Evolutionary conservation across 176 grass and related monocot species (phyloP), one percentile per base, ranked within the genome.

Genomic region (Musa acuminata): DNA sequence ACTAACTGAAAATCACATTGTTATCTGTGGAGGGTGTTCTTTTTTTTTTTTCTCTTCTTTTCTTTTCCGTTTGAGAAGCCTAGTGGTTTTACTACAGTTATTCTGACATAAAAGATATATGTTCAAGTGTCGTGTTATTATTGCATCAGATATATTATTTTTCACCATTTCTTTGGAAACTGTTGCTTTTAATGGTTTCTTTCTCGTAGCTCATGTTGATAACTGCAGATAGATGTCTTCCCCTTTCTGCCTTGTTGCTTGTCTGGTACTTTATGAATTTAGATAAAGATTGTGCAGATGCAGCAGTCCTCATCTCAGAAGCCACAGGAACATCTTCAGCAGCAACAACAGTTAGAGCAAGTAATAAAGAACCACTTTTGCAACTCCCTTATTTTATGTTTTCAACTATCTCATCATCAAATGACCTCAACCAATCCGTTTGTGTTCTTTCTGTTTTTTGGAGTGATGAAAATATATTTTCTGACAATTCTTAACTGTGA

Each of bases 291-390:
- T 63, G 66, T 72, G 1, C 90, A 98, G 82, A 87, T 98, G 86
- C 94, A 98, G 71, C 90, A 91, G 48, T 79, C 86, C 72, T 93
- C 94, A 83, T 84, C 90, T 16, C 90, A 86, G 81, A 81, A 89
- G 83, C 72, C 81, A 27, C 90, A 92, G 76, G 90, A 92, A 62
- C 90, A 85, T 65, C 82, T 85, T 73, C 89, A 91, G 49, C 88
- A 90, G 43, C 81, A 80, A 51, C 92, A 96, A 51, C 91, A 90
- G 70, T 77, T 83, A 53, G 79, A 81, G 2, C 85, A 88, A 72
- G 72, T 75, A 75, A 35, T 58, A 13, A n/a, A 48, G 72, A 25
- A 59, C 26, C 26, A 43, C 25, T 54, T 59, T 58, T 55, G 9
- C 9, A 19, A 11, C 1, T 58, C 25, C 35, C 35, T 43, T 29